phyloP scores from a whole-genome alignment of 1,284 basidiomycete genomes.

The Moniliella sp. region DNA sequence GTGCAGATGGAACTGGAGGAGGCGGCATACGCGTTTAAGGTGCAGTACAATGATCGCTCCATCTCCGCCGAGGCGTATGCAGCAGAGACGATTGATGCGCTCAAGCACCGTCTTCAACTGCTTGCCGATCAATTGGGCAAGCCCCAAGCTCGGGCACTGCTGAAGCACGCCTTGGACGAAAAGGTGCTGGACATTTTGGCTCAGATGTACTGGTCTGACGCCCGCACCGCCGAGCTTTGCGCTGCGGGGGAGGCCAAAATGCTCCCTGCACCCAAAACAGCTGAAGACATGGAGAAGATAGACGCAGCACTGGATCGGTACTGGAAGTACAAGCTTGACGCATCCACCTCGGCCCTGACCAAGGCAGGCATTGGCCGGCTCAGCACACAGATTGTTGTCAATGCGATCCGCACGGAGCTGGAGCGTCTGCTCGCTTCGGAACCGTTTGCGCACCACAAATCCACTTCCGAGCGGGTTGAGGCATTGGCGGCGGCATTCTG shows the following conservation, averaged over 20 bases:
- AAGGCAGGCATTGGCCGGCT: slow-evolving; percentile 91
- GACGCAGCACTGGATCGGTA: slow-evolving; percentile 61
- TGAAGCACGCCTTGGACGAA: slow-evolving; percentile 83
- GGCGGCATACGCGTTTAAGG: slow-evolving; percentile 93
- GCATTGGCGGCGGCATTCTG: slow-evolving; percentile 76
- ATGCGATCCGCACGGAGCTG: slow-evolving; percentile 64
- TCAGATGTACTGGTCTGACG: slow-evolving; percentile 87
- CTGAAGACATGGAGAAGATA: slow-evolving; percentile 46
- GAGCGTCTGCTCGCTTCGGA: slow-evolving; percentile 61
- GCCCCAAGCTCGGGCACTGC: slow-evolving; percentile 61
- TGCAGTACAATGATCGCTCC: slow-evolving; percentile 90
- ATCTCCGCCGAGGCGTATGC: slow-evolving; percentile 91
- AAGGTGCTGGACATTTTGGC: slow-evolving; percentile 90
- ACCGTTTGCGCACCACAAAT: slow-evolving; percentile 75
- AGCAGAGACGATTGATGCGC: slow-evolving; percentile 76
- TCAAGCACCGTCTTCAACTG: slow-evolving; percentile 76
- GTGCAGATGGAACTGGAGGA: slow-evolving; percentile 92
- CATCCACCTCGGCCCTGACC: slow-evolving; percentile 69
- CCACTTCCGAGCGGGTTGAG: slow-evolving; percentile 63
- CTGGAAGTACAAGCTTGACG: slow-evolving; percentile 88
- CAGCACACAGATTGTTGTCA: slow-evolving; percentile 79
- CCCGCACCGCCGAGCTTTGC: slow-evolving; percentile 52
- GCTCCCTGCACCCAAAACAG: slow-evolving; percentile 49
- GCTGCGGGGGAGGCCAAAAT: no score
- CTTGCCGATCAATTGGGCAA: slow-evolving; percentile 67